Conservation (phyloP, 2,329 filamentous ascomycete species). For the Lasiodiplodia sp. region DNA sequence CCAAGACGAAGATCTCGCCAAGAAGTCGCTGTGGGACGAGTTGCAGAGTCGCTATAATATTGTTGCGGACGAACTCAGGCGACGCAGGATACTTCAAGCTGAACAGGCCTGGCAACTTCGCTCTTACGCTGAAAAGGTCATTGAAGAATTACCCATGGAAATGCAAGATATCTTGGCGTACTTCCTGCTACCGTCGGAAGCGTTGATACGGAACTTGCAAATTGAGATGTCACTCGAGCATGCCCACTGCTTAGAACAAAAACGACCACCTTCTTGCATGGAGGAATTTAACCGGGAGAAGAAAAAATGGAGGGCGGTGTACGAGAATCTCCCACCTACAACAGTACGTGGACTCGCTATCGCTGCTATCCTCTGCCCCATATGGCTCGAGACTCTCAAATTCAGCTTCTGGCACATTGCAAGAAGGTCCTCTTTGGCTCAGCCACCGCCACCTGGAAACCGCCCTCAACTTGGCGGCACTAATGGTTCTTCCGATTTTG, state of each 20-base stretch:
- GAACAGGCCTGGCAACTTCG: constrained; percentile 47
- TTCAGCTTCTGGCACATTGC: constrained; percentile 53
- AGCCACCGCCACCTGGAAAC: constrained; percentile 31
- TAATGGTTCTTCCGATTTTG: constrained; percentile 30
- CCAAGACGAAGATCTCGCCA: constrained; percentile 29
- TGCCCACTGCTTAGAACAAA: not conserved
- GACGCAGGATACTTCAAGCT: constrained; percentile 42
- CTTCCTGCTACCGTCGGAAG: constrained; percentile 43
- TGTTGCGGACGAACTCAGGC: constrained; percentile 38
- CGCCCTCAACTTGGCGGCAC: constrained; percentile 1
- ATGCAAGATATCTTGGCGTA: constrained; percentile 50
- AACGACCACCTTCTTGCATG: constrained; percentile 33
- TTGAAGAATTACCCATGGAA: constrained; percentile 44
- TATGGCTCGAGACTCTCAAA: constrained; percentile 43
- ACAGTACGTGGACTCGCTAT: constrained; percentile 37
- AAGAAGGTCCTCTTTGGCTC: constrained; percentile 33
- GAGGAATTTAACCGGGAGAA: constrained; percentile 43
- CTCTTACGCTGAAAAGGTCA: constrained; percentile 44
- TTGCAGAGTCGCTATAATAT: constrained; percentile 40
- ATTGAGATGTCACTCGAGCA: constrained; percentile 9
- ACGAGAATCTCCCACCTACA: constrained; percentile 41
- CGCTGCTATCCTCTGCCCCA: constrained; percentile 47
- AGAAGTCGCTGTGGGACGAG: constrained; percentile 37
- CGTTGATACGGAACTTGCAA: constrained; percentile 31
- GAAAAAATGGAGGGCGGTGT: constrained; percentile 42